Percentiles rank a stretch among this genome's conserved stretches.
These are phyloP conservation scores for Hypoxylon fragiforme DNA, from an alignment of 495 filamentous ascomycete genomes.

Conservation along the genomic window DNA sequence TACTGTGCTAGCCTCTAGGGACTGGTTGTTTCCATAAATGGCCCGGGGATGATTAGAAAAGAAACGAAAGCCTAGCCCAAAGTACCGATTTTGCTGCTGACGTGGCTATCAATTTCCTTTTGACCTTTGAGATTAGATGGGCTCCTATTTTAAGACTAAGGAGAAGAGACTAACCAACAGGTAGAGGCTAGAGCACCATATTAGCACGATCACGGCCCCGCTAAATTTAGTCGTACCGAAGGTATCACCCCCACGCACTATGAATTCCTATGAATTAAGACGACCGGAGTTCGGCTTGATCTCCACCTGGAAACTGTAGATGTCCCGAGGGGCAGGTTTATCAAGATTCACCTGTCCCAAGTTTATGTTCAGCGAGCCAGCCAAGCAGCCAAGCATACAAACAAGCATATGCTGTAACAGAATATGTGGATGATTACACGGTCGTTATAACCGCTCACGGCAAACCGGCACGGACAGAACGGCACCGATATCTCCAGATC, in stretches of 20 bases:
- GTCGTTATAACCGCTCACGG: neutral
- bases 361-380: too few species aligned
- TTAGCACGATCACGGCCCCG: neutral
- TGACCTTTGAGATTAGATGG: neutral
- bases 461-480: constrained; percentile 15
- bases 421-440: too few species aligned
- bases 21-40: too few species aligned
- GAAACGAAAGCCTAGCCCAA: neutral
- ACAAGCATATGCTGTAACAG: too few species aligned
- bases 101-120: neutral
- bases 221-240: neutral
- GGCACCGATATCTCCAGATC: constrained; percentile 4
- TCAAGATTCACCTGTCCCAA: too few species aligned
- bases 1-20: too few species aligned
- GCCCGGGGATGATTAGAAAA: too few species aligned
- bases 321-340: too few species aligned
- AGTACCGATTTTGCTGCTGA: neutral
- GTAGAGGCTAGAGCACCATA: too few species aligned
- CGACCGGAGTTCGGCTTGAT: constrained; percentile 5
- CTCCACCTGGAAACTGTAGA: too few species aligned
- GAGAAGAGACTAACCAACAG: too few species aligned
- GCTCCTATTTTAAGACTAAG: neutral
- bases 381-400: too few species aligned
- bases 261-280: constrained; percentile 6
- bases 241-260: neutral